Base-by-base conservation (phyloP, 352 stramenopile species). In the Aphanomyces invadans region DNA sequence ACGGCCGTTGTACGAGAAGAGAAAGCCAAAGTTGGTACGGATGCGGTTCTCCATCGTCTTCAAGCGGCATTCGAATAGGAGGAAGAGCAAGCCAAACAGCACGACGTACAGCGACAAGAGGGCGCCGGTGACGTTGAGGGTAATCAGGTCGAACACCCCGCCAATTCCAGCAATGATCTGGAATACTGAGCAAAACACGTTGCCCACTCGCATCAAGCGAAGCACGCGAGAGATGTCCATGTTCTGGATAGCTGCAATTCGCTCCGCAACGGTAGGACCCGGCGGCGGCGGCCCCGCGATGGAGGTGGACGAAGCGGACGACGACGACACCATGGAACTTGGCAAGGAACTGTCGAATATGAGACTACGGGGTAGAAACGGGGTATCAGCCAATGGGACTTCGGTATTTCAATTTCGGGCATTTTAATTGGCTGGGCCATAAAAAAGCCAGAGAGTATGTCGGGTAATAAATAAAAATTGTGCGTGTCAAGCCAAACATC, bases 71-170 rank as follows among this genome's bases (percentile, higher is more conserved):
- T 87, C 79, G 42, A 78, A 87, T 31, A 76, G 73, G 28, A 77
- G 69, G 57, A 87, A 70, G 45, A 87, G 53, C 31, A 80, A 72
- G 75, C 83, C 85, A 66, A 94, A 94, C 79, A 94, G 89, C 71
- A 94, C 89, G 49, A 94, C 85, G 76, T 94, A 94, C 70, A 94
- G 86, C 62, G 83, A 90, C 72, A 94, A 79, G 60, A 94, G 76
- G 48, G 85, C 88, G 73, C 85, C 85, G 53, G 85, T 94, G 72
- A 94, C 84, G 78, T 94, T 94, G 71, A 94, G 83, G 70, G 85
- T 90, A 70, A 94, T 90, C 72, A 94, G 90, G 53, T 77, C 88
- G 57, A 83, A 90, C 73, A 94, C 84, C 64, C 85, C 85, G 68
- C 86, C 78, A 62, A 92, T 69, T 15, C 85, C 85, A 0, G 85